Evolutionary conservation across 805 yeast species (phyloP), one percentile per base, ranked within the genome.

Genomic region (Cyberlindnera maritima): DNA sequence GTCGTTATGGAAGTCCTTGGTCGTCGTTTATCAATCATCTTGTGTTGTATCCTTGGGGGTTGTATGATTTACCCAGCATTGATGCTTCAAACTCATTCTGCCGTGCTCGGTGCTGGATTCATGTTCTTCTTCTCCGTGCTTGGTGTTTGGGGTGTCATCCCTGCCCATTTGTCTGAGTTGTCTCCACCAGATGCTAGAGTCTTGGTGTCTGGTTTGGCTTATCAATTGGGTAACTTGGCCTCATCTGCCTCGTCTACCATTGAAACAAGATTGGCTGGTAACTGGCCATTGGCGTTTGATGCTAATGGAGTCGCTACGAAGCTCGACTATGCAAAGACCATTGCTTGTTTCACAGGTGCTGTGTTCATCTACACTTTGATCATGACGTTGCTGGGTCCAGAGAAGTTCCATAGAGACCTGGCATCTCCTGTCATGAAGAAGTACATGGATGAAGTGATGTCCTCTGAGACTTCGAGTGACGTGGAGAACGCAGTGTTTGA

Each of bases 141-240:
- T 65, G 90, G 89, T 32, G 82, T 83, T 3, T 85, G 88, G 85
- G 89, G 89, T 52, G 79, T 84, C 42, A 70, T 79, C 14, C 89
- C 90, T 26, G 73, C 80, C 28, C 83, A 83, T 60, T 66, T 85
- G 31, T 70, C 83, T 9, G 91, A 85, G 62, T 68, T 84, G 42
- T 76, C 87, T 14, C 84, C 82, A 49, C 83, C 86, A 25, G 77
- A 79, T 36, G 80, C 81, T 56, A 71, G 88, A 59, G 72, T 87
- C 3, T 72, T 83, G 54, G 73, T 82, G 28, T 75, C 77, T 18
- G 88, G 88, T 44, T 65, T 80, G 32, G 73, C 81, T 8, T 84
- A 84, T 60, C 90, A 84, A 64, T 72, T 84, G 48, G 90, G 90
- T 68, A 83, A 84, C 61, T 72, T 85, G 58, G 86, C 83, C 0